Evolutionary conservation across 169 alveolate species (phyloP).

Genomic region (Babesia ovis): DNA sequence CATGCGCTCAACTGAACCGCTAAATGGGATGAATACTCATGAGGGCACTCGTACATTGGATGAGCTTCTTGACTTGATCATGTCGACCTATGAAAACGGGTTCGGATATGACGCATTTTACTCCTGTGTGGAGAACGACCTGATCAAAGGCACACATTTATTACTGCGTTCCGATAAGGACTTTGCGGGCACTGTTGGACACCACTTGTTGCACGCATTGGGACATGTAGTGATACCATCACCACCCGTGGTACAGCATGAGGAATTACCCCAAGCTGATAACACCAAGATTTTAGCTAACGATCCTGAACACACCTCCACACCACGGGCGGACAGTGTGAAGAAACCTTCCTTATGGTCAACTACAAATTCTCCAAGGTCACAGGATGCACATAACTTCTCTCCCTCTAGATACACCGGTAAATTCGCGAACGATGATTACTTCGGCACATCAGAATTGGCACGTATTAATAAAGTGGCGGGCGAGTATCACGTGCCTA

Average conservation of each 20-base stretch:
- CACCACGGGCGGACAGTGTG: neutral
- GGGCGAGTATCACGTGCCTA: neutral
- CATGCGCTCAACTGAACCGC: neutral
- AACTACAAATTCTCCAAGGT: slow-evolving; percentile 23
- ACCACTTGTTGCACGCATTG: slow-evolving; percentile 50
- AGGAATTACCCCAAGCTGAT: neutral
- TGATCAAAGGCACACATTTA: slow-evolving; percentile 54
- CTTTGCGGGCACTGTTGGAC: slow-evolving; percentile 57
- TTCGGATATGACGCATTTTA: slow-evolving; percentile 63
- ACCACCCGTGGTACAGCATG: neutral
- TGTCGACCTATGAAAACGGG: slow-evolving; percentile 22
- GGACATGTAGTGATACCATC: slow-evolving; percentile 42
- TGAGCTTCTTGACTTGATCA: slow-evolving; percentile 18
- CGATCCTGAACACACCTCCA: neutral
- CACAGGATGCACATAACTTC: neutral
- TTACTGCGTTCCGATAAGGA: slow-evolving; percentile 70
- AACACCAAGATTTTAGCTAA: neutral
- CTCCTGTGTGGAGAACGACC: slow-evolving; percentile 51
- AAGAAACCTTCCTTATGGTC: slow-evolving; percentile 30
- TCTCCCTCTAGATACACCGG: neutral
- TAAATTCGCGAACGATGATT: slow-evolving; percentile 9
- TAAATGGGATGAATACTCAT: neutral
- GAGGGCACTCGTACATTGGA: neutral
- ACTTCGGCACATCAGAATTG: neutral
- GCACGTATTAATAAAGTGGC: neutral